Percentiles rank a stretch among this genome's conserved stretches.
These are phyloP conservation scores for Brassica cretica DNA, from an alignment of 345 rosid genomes.

Conservation along the genomic window DNA sequence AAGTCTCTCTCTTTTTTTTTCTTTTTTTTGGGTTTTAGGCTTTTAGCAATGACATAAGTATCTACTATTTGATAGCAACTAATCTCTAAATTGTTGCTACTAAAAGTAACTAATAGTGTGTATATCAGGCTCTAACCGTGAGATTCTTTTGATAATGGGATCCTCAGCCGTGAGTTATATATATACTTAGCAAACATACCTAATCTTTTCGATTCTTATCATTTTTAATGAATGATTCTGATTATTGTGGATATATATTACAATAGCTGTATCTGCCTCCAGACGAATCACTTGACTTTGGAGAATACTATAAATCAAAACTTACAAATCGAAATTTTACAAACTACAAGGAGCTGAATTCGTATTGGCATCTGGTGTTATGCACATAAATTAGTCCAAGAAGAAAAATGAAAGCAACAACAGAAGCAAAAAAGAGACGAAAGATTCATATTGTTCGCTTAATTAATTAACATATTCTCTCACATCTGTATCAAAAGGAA, in stretches of 20 bases:
- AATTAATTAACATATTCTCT: conserved; percentile 9
- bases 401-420: conserved; percentile 34
- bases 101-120: background rate
- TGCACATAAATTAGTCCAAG: conserved; percentile 23
- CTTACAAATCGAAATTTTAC: background rate
- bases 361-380: conserved; percentile 2
- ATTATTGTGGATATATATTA: background rate
- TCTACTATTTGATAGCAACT: conserved; percentile 18
- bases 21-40: background rate
- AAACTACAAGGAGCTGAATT: conserved; percentile 5
- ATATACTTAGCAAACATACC: conserved; percentile 2
- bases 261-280: background rate
- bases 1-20: background rate
- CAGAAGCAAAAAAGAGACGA: conserved; percentile 14
- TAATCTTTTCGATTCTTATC: background rate
- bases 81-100: conserved; percentile 11
- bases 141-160: background rate
- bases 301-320: background rate
- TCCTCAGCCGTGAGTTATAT: conserved; percentile 30
- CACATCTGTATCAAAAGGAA: background rate
- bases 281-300: background rate
- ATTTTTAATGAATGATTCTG: conserved; percentile 3
- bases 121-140: conserved; percentile 10
- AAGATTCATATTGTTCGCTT: conserved; percentile 9
- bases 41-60: conserved; percentile 13